These are phyloP conservation scores for Psidium guajava DNA, from an alignment of 345 rosid species.

Conservation along the genomic window DNA sequence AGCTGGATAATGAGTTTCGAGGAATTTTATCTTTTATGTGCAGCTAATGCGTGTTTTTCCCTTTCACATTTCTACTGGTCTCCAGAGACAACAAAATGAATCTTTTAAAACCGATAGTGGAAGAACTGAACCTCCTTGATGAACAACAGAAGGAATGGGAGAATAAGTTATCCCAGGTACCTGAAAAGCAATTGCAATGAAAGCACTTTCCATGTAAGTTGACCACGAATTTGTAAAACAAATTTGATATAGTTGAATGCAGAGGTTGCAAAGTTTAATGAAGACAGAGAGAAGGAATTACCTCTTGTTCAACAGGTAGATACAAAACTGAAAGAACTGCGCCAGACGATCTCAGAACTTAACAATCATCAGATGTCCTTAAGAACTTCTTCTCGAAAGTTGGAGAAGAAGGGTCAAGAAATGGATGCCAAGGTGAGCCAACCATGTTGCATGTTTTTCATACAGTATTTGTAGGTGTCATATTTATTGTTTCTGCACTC, in stretches of 20 bases:
- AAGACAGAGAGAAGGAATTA: slow-evolving; percentile 50
- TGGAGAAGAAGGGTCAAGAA: slow-evolving; percentile 52
- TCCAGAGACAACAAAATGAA: slow-evolving; percentile 64
- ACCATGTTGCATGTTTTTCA: not conserved
- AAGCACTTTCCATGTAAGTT: not conserved
- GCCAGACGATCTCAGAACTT: slow-evolving; percentile 45
- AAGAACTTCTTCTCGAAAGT: slow-evolving; percentile 36
- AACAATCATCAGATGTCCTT: slow-evolving; percentile 71
- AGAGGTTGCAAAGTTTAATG: slow-evolving; percentile 56
- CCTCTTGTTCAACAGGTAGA: slow-evolving; percentile 70
- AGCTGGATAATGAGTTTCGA: not conserved
- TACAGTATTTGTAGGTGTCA: not conserved
- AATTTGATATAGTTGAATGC: slow-evolving; percentile 50
- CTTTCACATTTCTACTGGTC: not conserved
- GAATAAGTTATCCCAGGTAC: slow-evolving; percentile 61
- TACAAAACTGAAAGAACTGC: slow-evolving; percentile 49
- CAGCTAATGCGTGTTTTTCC: not conserved
- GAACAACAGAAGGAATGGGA: slow-evolving; percentile 60
- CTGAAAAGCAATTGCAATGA: not conserved
- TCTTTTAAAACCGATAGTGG: slow-evolving; percentile 30
- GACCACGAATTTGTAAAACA: not conserved
- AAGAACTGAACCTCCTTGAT: slow-evolving; percentile 58
- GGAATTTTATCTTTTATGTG: not conserved
- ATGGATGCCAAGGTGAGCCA: slow-evolving; percentile 51
- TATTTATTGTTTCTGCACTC: not conserved